A percentile compares a stretch with the other conserved stretches of the same genome.
These are phyloP conservation scores for Tieghemiomyces parasiticus DNA, from an alignment of 192 early-diverging fungal species.

Conservation along the genomic window DNA sequence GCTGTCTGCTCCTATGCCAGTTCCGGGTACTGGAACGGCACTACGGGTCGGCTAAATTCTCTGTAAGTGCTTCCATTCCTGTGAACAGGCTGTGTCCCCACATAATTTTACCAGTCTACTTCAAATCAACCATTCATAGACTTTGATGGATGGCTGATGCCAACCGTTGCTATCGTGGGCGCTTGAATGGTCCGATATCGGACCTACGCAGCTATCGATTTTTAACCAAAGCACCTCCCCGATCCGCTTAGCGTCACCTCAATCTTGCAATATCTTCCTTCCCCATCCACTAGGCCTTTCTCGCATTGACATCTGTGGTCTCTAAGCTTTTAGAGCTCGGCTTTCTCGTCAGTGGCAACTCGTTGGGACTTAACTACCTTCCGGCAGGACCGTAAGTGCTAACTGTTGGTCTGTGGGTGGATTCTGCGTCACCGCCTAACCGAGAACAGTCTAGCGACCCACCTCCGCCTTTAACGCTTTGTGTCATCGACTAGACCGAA, in stretches of 20 bases:
- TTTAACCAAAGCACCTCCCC: no score
- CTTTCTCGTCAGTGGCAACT: slow-evolving; percentile 23
- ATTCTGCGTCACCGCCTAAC: background rate
- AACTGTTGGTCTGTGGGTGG: background rate
- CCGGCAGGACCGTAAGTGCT: slow-evolving; percentile 36
- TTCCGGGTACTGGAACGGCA: slow-evolving; percentile 42
- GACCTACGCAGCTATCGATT: background rate
- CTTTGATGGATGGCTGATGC: background rate
- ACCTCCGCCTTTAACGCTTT: no score
- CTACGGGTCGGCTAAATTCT: slow-evolving; percentile 45
- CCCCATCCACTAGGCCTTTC: slow-evolving; percentile 25
- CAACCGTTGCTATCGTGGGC: slow-evolving; percentile 5
- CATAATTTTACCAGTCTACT: no score
- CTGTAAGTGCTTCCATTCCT: slow-evolving; percentile 20
- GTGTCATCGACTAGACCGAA: no score
- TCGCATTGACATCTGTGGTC: slow-evolving; percentile 27
- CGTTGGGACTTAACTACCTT: slow-evolving; percentile 27
- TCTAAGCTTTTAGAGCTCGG: slow-evolving; percentile 39
- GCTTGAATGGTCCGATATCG: background rate
- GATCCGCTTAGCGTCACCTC: no score
- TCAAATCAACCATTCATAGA: background rate
- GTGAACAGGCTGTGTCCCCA: no score
- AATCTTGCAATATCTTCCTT: slow-evolving; percentile 1
- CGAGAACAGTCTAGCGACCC: no score
- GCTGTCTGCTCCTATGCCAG: slow-evolving; percentile 38